Percentiles rank a stretch among this genome's conserved stretches.
Evolutionary conservation across 192 early-diverging fungal species (phyloP).

Genomic region (Dissophora globulifera): DNA sequence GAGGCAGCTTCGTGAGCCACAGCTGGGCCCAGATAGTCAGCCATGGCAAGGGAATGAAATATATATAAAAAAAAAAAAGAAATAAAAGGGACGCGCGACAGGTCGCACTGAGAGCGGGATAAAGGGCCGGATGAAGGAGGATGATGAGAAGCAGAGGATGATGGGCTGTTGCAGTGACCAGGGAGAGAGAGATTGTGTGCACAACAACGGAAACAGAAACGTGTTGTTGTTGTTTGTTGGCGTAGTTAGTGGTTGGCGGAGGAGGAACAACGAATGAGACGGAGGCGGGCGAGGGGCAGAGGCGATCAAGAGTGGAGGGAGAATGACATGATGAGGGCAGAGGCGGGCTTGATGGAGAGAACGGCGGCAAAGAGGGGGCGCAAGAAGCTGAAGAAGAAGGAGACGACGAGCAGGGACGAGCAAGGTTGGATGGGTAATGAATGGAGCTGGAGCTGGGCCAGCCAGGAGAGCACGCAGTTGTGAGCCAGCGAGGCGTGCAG

Average conservation of each 20-base stretch:
- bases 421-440: no score
- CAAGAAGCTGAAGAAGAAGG: no score
- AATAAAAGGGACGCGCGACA: neutral
- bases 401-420: no score
- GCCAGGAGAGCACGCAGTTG: no score
- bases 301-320: neutral
- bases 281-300: neutral
- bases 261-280: neutral
- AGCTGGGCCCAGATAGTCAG: slow-evolving; percentile 32
- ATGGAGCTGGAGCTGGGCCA: no score
- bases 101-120: neutral
- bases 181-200: no score
- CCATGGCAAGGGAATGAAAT: slow-evolving; percentile 15
- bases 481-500: no score
- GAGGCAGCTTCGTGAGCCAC: slow-evolving; percentile 13
- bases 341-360: no score
- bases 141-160: neutral
- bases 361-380: no score
- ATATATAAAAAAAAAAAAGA: slow-evolving; percentile 1
- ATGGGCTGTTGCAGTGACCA: neutral
- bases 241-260: no score
- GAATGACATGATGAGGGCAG: slow-evolving; percentile 2
- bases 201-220: no score
- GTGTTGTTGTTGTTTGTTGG: no score
- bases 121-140: neutral